Conservation (phyloP, 2,329 filamentous ascomycete species). For the Arthrobotrys conoides region DNA sequence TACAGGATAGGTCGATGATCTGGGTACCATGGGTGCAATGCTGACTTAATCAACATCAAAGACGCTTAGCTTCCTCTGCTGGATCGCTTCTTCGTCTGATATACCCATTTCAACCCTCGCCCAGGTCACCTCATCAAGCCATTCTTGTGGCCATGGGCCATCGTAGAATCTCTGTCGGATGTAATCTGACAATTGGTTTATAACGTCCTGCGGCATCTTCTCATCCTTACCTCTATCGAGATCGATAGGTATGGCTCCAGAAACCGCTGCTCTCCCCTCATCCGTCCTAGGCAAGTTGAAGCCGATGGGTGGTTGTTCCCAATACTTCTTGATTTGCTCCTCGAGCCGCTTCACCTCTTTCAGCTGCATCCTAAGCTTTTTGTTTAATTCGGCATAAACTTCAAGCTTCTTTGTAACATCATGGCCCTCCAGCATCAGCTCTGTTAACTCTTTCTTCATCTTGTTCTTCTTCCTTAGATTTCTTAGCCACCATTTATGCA, state of each 20-base stretch:
- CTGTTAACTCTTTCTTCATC: slow-evolving; percentile 14
- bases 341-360: slow-evolving; percentile 3
- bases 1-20: too few species aligned
- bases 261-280: slow-evolving; percentile 36
- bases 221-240: slow-evolving; percentile 27
- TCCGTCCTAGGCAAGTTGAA: slow-evolving; percentile 41
- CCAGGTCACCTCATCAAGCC: slow-evolving; percentile 40
- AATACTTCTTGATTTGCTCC: slow-evolving; percentile 39
- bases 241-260: slow-evolving; percentile 39
- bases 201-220: slow-evolving; percentile 21
- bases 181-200: slow-evolving; percentile 43
- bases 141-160: slow-evolving; percentile 45
- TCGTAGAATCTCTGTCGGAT: slow-evolving; percentile 29
- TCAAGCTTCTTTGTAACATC: slow-evolving; percentile 25
- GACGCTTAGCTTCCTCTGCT: slow-evolving; percentile 42
- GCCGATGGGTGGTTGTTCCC: slow-evolving; percentile 33
- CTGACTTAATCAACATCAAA: slow-evolving; percentile 34
- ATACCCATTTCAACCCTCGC: slow-evolving; percentile 47
- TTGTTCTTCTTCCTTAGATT: slow-evolving; percentile 15
- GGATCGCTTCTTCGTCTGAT: slow-evolving; percentile 48
- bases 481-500: slow-evolving; percentile 28
- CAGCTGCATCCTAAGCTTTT: slow-evolving; percentile 16
- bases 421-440: slow-evolving; percentile 4
- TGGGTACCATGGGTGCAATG: too few species aligned
- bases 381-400: slow-evolving; percentile 12